phyloP scores from a whole-genome alignment of 1,139 yeast genomes.

The Candida freyschussii region DNA sequence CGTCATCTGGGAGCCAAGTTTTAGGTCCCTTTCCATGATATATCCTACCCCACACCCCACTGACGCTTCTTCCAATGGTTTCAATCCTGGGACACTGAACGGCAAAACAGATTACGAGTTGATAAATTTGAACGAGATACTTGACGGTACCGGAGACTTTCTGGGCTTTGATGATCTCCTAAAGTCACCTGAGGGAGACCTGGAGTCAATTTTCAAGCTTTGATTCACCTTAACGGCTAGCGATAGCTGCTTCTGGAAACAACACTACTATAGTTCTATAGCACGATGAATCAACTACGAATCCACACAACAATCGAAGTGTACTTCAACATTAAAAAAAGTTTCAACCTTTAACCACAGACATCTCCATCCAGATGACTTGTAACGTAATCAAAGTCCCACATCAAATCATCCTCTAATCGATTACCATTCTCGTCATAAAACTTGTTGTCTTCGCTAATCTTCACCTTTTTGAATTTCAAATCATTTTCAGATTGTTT shows the following conservation, averaged over 20 bases:
- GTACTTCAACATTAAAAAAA: too few species aligned
- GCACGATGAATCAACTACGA: too few species aligned
- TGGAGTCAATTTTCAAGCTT: too few species aligned
- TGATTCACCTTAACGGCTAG: too few species aligned
- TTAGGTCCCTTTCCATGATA: conserved; percentile 10
- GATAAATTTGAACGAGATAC: neutral
- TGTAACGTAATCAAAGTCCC: conserved; percentile 21
- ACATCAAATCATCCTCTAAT: conserved; percentile 18
- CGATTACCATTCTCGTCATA: conserved; percentile 16
- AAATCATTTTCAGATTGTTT: conserved; percentile 4
- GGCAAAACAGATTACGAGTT: neutral
- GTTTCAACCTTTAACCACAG: too few species aligned
- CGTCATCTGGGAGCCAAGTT: conserved; percentile 22
- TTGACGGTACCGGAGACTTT: too few species aligned
- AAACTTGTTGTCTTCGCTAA: conserved; percentile 19
- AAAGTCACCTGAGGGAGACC: too few species aligned
- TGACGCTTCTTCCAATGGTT: neutral
- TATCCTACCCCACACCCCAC: too few species aligned
- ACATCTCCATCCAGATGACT: conserved; percentile 6
- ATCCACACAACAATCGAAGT: too few species aligned
- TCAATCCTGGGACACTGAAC: too few species aligned
- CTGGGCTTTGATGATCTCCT: conserved; percentile 9
- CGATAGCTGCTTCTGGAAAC: too few species aligned
- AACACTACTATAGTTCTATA: too few species aligned
- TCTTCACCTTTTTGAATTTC: conserved; percentile 16